Conservation (phyloP, 495 filamentous ascomycete species). For the Sphaerosporella brunnea region DNA sequence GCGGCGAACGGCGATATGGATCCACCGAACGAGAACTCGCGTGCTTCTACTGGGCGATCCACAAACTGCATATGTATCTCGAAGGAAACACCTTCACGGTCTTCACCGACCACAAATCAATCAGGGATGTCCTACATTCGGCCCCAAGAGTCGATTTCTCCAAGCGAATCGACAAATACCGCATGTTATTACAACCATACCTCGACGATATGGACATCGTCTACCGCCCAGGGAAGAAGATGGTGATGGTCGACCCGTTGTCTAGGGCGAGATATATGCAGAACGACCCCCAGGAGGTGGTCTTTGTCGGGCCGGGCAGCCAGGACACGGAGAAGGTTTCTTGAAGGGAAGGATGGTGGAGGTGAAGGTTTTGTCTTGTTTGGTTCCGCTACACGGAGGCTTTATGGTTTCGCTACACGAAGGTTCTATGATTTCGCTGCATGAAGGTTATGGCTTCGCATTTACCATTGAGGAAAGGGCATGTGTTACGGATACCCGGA, state of each 20-base stretch:
- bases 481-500: too few species aligned
- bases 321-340: too few species aligned
- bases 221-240: not conserved
- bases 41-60: not conserved
- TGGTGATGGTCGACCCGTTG: conserved; percentile 1
- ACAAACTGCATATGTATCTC: not conserved
- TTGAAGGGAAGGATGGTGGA: too few species aligned
- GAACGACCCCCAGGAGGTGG: too few species aligned
- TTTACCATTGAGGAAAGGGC: too few species aligned
- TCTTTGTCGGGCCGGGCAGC: too few species aligned
- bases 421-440: too few species aligned
- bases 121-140: not conserved
- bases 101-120: not conserved
- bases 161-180: not conserved
- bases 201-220: not conserved
- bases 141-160: not conserved
- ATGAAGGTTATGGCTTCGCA: too few species aligned
- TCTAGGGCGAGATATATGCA: too few species aligned
- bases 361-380: too few species aligned
- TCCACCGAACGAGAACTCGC: not conserved
- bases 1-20: not conserved
- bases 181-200: not conserved
- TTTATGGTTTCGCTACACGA: too few species aligned
- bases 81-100: not conserved
- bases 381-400: too few species aligned